Percentiles rank a stretch among this genome's conserved stretches.
phyloP scores from a whole-genome alignment of 73 alveolate species.

The Paraurostyla sp. region DNA sequence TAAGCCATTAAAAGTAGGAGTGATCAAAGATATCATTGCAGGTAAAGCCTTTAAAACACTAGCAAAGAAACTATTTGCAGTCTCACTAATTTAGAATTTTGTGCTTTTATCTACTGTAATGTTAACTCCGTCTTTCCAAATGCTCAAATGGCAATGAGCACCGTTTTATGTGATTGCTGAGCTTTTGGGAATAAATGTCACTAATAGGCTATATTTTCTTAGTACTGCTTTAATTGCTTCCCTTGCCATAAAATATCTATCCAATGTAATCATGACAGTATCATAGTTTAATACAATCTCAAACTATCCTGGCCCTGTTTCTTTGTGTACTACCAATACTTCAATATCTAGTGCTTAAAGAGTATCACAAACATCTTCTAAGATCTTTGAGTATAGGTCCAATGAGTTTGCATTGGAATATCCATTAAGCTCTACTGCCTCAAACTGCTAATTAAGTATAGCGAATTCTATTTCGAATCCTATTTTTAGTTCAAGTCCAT shows the following conservation, averaged over 20 bases:
- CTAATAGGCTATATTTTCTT: background rate
- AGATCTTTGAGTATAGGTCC: background rate
- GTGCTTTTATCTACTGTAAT: background rate
- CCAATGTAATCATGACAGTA: background rate
- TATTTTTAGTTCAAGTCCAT: background rate
- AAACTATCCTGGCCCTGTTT: slow-evolving; percentile 30
- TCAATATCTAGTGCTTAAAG: background rate
- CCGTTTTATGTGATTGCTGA: background rate
- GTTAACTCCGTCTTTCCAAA: slow-evolving; percentile 37
- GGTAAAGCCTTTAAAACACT: background rate
- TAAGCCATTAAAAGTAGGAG: slow-evolving; percentile 40
- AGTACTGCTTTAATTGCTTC: background rate
- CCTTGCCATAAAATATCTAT: slow-evolving; percentile 33
- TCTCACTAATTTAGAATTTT: background rate
- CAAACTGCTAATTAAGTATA: background rate
- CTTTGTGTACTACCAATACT: slow-evolving; percentile 14
- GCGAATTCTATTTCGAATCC: slow-evolving; percentile 51
- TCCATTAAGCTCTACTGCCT: background rate
- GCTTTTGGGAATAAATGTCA: background rate
- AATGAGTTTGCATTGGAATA: background rate
- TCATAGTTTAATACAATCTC: slow-evolving; percentile 13
- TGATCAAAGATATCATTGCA: background rate
- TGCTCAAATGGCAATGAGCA: slow-evolving; percentile 42
- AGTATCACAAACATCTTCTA: background rate
- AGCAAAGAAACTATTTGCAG: background rate